These are phyloP conservation scores for Rhodotorula graminis DNA, from an alignment of 768 basidiomycete genomes.

Conservation along the genomic window DNA sequence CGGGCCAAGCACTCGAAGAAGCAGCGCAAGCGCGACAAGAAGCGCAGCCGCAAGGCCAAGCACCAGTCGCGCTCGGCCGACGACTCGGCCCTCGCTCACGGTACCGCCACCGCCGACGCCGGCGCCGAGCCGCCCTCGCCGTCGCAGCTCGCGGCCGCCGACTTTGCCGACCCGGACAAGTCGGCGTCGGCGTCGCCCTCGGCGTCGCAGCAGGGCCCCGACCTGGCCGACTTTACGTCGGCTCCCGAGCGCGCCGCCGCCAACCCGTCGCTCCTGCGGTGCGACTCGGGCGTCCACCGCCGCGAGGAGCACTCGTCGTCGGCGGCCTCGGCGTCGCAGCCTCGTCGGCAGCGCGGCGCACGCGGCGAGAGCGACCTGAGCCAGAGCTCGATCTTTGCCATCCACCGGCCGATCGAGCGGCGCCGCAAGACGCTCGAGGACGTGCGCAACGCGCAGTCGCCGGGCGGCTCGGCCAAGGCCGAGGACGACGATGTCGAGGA, in stretches of 20 bases:
- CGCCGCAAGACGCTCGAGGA: background rate
- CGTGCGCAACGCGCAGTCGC: background rate
- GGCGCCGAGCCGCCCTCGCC: background rate
- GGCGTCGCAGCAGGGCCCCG: background rate
- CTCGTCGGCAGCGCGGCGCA: background rate
- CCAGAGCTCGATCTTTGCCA: conserved; percentile 25
- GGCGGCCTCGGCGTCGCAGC: background rate
- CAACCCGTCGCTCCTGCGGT: background rate
- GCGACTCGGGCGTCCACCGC: background rate
- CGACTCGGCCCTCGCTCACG: background rate
- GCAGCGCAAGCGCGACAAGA: background rate
- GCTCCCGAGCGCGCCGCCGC: background rate
- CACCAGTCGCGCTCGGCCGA: background rate
- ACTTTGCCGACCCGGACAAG: background rate
- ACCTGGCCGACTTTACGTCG: background rate
- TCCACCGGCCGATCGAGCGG: conserved; percentile 29
- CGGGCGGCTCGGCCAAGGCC: background rate
- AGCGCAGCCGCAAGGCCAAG: background rate
- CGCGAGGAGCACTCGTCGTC: background rate
- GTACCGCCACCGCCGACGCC: background rate
- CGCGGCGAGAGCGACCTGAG: background rate
- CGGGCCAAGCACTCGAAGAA: background rate
- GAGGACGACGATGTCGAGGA: background rate
- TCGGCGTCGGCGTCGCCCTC: background rate
- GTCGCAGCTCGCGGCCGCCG: background rate